Base-by-base conservation (phyloP, 768 basidiomycete genomes). In the Mycena polygramma region DNA sequence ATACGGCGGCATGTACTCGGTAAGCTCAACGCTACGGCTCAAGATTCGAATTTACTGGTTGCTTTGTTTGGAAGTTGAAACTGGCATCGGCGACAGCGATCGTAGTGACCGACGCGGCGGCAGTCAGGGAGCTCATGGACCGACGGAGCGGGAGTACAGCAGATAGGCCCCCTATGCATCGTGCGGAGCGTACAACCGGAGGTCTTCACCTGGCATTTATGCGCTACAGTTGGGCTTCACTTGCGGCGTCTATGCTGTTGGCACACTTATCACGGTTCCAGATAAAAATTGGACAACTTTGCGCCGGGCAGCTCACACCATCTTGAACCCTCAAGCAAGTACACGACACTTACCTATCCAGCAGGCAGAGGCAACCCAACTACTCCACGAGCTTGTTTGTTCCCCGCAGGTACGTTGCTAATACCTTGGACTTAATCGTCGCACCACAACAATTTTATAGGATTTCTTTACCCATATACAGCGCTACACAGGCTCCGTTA, bases 121-220 rank as follows among this genome's bases (percentile, higher is more conserved):
- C 43, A 22, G 57, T 59, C 22, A 59, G n/a, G 30, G 57, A 59
- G 10, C 20, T 59, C 15, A 9, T 59, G n/a, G 57, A 59, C 7
- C 41, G 36, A 30, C 57, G 57, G 57, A 46, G 39, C 24, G 41
- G 24, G 43, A 46, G 14, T 26, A 59, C 57, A 2, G n/a, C 43
- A 2, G 57, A 59, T 26, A 59, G 57, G 30, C 57, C 57, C 6
- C 24, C 41, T 2, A 9, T 26, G 6, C 57, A 59, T 37, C 5
- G 45, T 17, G 41, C 24, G 4, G 57, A 59, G 15, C 22, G 17
- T 26, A n/a, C 36, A 14, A 59, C 57, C 2, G 57, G 57, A 26
- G 57, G 57, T 30, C 17, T 45, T 2, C 20, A 26, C 14, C 24
- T 59, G 26, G 57, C 39, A 10, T n/a, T 59, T 45, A 22, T 22